Conservation (phyloP, 1,284 basidiomycete species). For the Exobasidium rhododendri region DNA sequence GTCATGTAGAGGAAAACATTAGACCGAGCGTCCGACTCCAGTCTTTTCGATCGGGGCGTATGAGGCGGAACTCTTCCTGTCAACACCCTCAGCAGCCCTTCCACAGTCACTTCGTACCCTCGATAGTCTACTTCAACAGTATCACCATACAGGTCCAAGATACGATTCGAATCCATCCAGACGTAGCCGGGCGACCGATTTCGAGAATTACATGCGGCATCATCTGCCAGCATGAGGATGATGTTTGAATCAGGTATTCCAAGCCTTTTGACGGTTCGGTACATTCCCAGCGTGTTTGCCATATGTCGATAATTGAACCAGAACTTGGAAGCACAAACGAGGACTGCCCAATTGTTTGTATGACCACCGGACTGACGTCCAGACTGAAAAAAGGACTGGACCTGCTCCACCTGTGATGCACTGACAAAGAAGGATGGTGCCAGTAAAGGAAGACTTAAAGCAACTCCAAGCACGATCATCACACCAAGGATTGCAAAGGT, state of each 20-base stretch:
- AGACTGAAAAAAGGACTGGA: slow-evolving; percentile 19
- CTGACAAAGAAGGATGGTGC: slow-evolving; percentile 21
- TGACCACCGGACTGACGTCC: slow-evolving; percentile 24
- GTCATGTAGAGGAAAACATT: slow-evolving; percentile 98
- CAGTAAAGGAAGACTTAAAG: slow-evolving; percentile 13
- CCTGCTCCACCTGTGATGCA: slow-evolving; percentile 18
- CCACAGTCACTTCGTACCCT: slow-evolving; percentile 95
- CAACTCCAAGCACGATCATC: neutral
- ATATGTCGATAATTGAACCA: slow-evolving; percentile 99
- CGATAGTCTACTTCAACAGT: slow-evolving; percentile 97
- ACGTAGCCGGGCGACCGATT: slow-evolving; percentile 90
- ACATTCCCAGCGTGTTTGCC: slow-evolving; percentile 97
- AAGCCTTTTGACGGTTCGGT: slow-evolving; percentile 93
- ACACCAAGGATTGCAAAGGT: neutral
- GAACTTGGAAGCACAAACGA: slow-evolving; percentile 88
- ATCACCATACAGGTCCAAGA: slow-evolving; percentile 88
- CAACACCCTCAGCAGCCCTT: slow-evolving; percentile 85
- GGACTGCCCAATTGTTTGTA: slow-evolving; percentile 95
- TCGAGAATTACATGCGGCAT: slow-evolving; percentile 86
- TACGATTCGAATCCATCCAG: slow-evolving; percentile 73
- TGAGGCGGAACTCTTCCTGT: slow-evolving; percentile 60
- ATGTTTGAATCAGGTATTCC: slow-evolving; percentile 98
- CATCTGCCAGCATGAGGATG: slow-evolving; percentile 97
- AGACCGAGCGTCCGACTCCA: slow-evolving; percentile 83
- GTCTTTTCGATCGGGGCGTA: slow-evolving; percentile 83